A percentile compares a stretch with the other conserved stretches of the same genome.
Evolutionary conservation across 192 early-diverging fungal species (phyloP).

Genomic region (Obelidium mucronatum): DNA sequence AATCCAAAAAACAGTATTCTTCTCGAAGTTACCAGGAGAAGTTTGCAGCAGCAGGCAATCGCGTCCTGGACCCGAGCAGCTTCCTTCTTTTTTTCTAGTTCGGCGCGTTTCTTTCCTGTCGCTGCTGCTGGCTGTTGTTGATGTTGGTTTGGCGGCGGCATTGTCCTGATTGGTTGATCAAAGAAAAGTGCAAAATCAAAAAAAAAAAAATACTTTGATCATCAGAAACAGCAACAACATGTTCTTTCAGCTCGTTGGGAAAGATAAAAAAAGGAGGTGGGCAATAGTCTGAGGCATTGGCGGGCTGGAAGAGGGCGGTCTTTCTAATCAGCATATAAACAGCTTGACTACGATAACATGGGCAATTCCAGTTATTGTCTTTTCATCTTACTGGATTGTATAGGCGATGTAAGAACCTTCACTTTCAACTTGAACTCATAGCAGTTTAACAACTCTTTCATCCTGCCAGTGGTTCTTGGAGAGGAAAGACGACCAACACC

Average conservation of each 20-base stretch:
- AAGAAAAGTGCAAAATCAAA: too few species aligned
- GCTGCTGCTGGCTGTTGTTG: background rate
- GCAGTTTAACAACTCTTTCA: background rate
- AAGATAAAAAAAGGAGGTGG: constrained; percentile 30
- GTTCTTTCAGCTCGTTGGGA: constrained; percentile 33
- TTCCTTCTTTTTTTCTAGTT: constrained; percentile 5
- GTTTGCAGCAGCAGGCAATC: background rate
- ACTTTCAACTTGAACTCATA: background rate
- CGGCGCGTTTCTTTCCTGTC: background rate
- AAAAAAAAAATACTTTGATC: background rate
- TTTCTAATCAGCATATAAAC: too few species aligned
- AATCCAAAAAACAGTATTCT: too few species aligned
- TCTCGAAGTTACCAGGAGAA: background rate
- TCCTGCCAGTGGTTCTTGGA: constrained; percentile 20
- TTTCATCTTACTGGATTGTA: constrained; percentile 35
- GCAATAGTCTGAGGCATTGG: too few species aligned
- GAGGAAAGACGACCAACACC: constrained; percentile 28
- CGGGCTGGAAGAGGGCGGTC: too few species aligned
- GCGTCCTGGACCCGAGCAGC: constrained; percentile 11
- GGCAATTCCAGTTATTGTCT: constrained; percentile 27
- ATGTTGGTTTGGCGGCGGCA: background rate
- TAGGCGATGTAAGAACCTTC: constrained; percentile 24
- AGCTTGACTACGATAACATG: constrained; percentile 37
- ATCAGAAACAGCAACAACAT: constrained; percentile 2
- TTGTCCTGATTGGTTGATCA: too few species aligned